Base-by-base conservation (phyloP, 2,329 filamentous ascomycete genomes). In the Colletotrichum liaoningense region DNA sequence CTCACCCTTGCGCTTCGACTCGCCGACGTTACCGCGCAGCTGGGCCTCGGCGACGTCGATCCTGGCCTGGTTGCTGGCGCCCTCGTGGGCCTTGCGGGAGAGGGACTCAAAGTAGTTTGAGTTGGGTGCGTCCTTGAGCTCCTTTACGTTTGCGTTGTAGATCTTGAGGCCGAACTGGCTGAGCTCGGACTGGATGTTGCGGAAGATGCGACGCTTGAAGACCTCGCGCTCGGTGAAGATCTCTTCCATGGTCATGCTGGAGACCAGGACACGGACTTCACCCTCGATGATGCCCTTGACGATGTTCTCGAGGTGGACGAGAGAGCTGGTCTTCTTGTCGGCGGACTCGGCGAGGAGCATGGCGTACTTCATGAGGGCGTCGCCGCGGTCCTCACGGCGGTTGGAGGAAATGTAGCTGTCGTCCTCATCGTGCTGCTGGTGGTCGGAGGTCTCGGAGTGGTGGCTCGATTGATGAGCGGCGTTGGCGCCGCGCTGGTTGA, bases 241-340 rank as follows among this genome's bases (percentile, higher is more conserved):
- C 82, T 97, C 94, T 80, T 96, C 94, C 93, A 97, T 96, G n/a
- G 94, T 95, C 93, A 97, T 96, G 77, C 91, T 92, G 0, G 92
- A 94, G 55, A 97, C 93, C 66, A 97, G 91, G 6, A 94, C 93
- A 72, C 95, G 90, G 1, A 93, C 95, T 82, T 97, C 95, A 74
- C 95, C 95, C 81, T 97, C 94, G 77, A 97, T 97, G 81, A 97
- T 95, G 73, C 94, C 94, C 82, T 95, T 96, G 82, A 97, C 93
- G 74, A 97, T 97, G 77, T 93, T 93, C 79, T 93, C 93, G 19
- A 97, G 91, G 83, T 96, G 93, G 67, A 89, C 76, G 82, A 84
- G 78, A 64, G 80, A 77, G 19, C 84, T 83, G 49, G 80, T 81
- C 77, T 86, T 84, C 49, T 78, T 79, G 9, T 84, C 81, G 64